Base-by-base conservation (phyloP, 106 monocot species). In the Agapanthus africanus region DNA sequence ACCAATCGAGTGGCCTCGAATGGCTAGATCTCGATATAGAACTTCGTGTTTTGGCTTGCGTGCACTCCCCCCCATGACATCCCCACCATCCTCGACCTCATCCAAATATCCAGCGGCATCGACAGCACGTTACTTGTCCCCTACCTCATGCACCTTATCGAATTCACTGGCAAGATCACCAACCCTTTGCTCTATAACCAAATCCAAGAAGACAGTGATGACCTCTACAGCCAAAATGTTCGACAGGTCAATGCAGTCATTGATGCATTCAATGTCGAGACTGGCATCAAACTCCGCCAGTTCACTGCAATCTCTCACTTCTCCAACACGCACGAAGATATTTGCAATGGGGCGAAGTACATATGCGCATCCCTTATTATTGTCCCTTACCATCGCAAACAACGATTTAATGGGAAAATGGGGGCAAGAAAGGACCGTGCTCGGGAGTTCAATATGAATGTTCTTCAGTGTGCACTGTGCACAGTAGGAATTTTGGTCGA, bases 41-140 rank as follows among this genome's bases (percentile, higher is more conserved):
- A 76, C 73, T 93, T 30, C 78, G 85, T 16, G 18, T 88, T n/a
- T 74, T 93, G 2, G 69, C 79, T 10, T 87, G 94, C 71, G 71
- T 85, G 4, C 87, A 90, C 70, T 18, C 46, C 25, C n/a, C 73
- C 81, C 7, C 70, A 66, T 1, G 78, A 90, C 7, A 65, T 84
- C 0, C 77, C 77, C 25, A 59, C 86, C 13, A 73, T 79, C 34
- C 73, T 90, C 44, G 51, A 71, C 63, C 81, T 93, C 47, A 40
- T 81, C 11, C 78, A 79, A 60, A 70, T 81, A 32, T 69, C 80
- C 22, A 56, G 62, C 56, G 40, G 81, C 30, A 46, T 70, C 2
- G 16, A 63, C 25, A 15, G 23, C 19, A 18, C 25, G 37, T 54
- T 19, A 66, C 81, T 19, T 38, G 35, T 75, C n/a, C 73, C 73